Evolutionary conservation across 1,284 basidiomycete species (phyloP).

Genomic region (Leccinum subrobustum): DNA sequence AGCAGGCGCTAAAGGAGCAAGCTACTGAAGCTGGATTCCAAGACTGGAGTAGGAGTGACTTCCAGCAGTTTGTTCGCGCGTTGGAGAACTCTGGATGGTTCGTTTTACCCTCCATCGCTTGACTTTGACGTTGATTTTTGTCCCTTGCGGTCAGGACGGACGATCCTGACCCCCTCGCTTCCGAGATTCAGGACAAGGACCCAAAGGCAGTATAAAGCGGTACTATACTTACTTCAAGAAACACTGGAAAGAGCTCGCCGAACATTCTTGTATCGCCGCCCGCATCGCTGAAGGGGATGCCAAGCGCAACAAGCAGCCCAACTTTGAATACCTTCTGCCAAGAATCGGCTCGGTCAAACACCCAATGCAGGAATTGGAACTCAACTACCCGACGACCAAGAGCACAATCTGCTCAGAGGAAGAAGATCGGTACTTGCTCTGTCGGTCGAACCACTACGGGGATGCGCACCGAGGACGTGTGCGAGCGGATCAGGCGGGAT

Average conservation of each 20-base stretch:
- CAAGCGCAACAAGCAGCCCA: slow-evolving; percentile 84
- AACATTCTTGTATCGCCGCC: slow-evolving; percentile 78
- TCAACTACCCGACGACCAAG: slow-evolving; percentile 93
- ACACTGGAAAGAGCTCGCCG: slow-evolving; percentile 79
- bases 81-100: slow-evolving; percentile 88
- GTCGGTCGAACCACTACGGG: slow-evolving; percentile 89
- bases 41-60: slow-evolving; percentile 91
- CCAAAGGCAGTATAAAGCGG: slow-evolving; percentile 70
- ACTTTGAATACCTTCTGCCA: slow-evolving; percentile 70
- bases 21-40: slow-evolving; percentile 82
- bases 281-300: slow-evolving; percentile 84
- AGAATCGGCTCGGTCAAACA: slow-evolving; percentile 82
- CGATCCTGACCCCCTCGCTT: slow-evolving; percentile 73
- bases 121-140: neutral
- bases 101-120: slow-evolving; percentile 20
- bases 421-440: slow-evolving; percentile 94
- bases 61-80: slow-evolving; percentile 87
- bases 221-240: slow-evolving; percentile 91
- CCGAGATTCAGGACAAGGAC: slow-evolving; percentile 87
- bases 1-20: slow-evolving; percentile 76
- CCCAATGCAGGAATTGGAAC: slow-evolving; percentile 94
- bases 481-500: slow-evolving; percentile 95
- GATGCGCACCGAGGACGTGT: slow-evolving; percentile 89
- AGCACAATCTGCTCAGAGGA: slow-evolving; percentile 96
- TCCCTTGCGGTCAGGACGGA: slow-evolving; percentile 58